A percentile compares a stretch with the other conserved stretches of the same genome.
phyloP scores from a whole-genome alignment of 2,329 filamentous ascomycete species.

The Aspergillus jensenii region DNA sequence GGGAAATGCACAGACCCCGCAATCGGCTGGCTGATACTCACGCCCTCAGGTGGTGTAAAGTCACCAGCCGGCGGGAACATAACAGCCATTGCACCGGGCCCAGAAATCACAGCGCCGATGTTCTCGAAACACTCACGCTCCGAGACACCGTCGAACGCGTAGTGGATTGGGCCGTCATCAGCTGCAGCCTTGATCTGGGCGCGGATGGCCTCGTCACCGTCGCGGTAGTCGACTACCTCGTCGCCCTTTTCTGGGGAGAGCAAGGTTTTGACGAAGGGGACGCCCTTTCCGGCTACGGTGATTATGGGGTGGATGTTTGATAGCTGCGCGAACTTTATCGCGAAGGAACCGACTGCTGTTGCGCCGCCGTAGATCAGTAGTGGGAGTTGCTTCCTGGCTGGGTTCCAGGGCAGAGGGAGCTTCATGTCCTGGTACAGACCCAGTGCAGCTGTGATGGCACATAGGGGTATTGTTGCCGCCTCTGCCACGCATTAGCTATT shows the following conservation, averaged over 20 bases:
- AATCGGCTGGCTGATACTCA: conserved; percentile 41
- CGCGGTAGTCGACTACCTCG: conserved; percentile 60
- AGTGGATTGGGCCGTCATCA: conserved; percentile 40
- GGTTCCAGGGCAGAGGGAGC: conserved; percentile 52
- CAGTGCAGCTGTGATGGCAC: conserved; percentile 55
- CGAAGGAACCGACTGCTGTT: conserved; percentile 58
- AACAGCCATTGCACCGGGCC: conserved; percentile 39
- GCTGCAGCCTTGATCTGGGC: conserved; percentile 37
- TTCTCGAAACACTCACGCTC: conserved; percentile 53
- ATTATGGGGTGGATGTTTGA: conserved; percentile 63
- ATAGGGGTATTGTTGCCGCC: conserved; percentile 57
- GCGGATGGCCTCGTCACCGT: conserved; percentile 55
- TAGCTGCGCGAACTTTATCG: conserved; percentile 55
- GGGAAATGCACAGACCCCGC: conserved; percentile 30
- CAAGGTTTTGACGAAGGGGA: conserved; percentile 51
- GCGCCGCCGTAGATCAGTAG: conserved; percentile 51
- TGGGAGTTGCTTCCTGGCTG: conserved; percentile 35
- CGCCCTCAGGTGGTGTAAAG: conserved; percentile 41
- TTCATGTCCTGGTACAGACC: conserved; percentile 49
- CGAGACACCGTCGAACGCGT: conserved; percentile 58
- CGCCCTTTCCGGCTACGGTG: conserved; percentile 56
- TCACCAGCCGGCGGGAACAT: conserved; percentile 44
- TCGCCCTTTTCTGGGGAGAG: conserved; percentile 57
- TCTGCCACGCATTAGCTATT: conserved; percentile 33
- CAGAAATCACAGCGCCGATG: conserved; percentile 43